phyloP scores from a whole-genome alignment of 78 protist species.

The Dictyostelium capitatum region DNA sequence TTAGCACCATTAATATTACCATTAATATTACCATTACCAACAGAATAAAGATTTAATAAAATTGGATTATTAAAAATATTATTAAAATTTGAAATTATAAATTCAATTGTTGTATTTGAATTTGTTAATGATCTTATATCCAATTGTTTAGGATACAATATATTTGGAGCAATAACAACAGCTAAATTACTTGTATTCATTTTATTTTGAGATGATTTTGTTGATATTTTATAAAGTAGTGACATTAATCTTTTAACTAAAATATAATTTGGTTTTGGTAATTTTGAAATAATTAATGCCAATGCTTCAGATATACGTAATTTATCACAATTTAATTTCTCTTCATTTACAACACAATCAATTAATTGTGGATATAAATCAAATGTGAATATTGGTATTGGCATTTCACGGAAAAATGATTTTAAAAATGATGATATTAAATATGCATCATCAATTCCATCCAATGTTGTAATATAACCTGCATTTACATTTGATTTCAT shows the following conservation, averaged over 20 bases:
- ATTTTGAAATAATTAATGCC: background rate
- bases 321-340: conserved; percentile 4
- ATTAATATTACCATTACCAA: background rate
- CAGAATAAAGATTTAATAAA: background rate
- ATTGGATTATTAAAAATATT: conserved; percentile 16
- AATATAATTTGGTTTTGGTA: conserved; percentile 25
- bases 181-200: conserved; percentile 67
- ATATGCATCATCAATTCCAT: conserved; percentile 54
- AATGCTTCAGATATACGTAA: background rate
- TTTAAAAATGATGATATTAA: conserved; percentile 33
- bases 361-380: conserved; percentile 27
- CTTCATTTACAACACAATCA: conserved; percentile 24
- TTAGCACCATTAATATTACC: background rate
- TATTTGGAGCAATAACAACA: conserved; percentile 53
- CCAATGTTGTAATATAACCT: conserved; percentile 6
- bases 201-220: conserved; percentile 24
- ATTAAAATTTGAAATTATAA: conserved; percentile 39
- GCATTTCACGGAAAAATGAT: conserved; percentile 53
- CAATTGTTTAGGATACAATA: conserved; percentile 50
- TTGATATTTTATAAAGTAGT: conserved; percentile 21
- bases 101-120: conserved; percentile 57
- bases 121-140: conserved; percentile 53
- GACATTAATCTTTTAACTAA: background rate
- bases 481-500: conserved; percentile 11
- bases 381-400: conserved; percentile 50